Conservation (phyloP, 1,284 basidiomycete genomes). For the Ustilago trichophora region DNA sequence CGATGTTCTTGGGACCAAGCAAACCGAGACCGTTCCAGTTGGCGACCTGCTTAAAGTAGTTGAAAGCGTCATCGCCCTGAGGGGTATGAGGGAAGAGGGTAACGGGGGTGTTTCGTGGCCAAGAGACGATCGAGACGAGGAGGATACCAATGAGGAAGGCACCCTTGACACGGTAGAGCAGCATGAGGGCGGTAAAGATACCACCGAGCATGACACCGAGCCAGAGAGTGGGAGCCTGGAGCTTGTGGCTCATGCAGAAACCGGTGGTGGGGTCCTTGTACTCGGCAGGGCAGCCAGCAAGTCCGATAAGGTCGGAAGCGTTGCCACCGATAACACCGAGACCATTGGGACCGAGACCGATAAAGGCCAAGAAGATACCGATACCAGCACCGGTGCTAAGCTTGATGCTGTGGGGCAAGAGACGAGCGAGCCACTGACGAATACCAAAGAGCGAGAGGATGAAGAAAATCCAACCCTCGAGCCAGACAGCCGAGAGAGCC, state of each 20-base stretch:
- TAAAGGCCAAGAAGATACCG: conserved; percentile 75
- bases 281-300: conserved; percentile 76
- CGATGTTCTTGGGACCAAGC: conserved; percentile 71
- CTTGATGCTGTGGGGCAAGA: conserved; percentile 86
- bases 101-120: conserved; percentile 81
- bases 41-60: conserved; percentile 87
- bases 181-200: conserved; percentile 71
- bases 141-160: conserved; percentile 82
- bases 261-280: conserved; percentile 65
- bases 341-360: conserved; percentile 73
- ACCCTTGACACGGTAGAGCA: conserved; percentile 86
- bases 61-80: conserved; percentile 77
- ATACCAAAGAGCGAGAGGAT: conserved; percentile 82
- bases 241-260: conserved; percentile 76
- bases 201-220: conserved; percentile 88
- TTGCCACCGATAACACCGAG: conserved; percentile 81
- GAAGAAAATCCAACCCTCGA: conserved; percentile 81
- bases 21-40: conserved; percentile 71
- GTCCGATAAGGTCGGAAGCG: conserved; percentile 76
- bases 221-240: conserved; percentile 83
- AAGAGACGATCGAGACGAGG: conserved; percentile 84
- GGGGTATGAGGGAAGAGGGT: conserved; percentile 82
- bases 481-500: conserved; percentile 82
- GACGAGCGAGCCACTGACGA: conserved; percentile 86
- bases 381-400: conserved; percentile 86